Evolutionary conservation across 2,329 filamentous ascomycete species (phyloP), one percentile per base, ranked within the genome.

Genomic region (Nemania serpens): DNA sequence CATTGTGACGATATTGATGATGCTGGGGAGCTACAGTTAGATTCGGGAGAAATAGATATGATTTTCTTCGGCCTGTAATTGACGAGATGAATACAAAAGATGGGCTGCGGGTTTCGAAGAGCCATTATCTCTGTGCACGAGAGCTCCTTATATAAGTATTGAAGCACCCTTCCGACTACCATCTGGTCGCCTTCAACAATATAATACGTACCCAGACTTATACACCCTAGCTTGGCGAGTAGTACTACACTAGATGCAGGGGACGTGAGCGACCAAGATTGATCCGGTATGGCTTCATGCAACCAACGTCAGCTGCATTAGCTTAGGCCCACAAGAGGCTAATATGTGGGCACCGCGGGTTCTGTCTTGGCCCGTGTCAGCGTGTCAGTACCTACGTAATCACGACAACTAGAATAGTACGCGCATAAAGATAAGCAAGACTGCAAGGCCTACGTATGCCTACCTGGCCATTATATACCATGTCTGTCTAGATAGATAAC

Each of bases 301-400:
- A 50, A 17, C 17, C 50, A 59, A 59, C 57, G 45, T 55, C 11
- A 50, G 57, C 50, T 55, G 39, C 50, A 48, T 49, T 49, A 43
- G 56, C 20, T 51, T 11, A 39, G 33, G 34, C 18, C 18, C 20
- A 39, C 18, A 25, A 12, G 43, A 46, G 43, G 12, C 20, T 22
- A 29, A 42, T 18, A 18, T 42, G 39, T 42, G 39, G 39, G 17
- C 18, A n/a, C 5, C 9, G 17, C 5, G 5, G 15, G 15, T 7
- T 42, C 7, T 3, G 25, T 29, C 7, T 4, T 29, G 25, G 25
- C 25, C 25, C 25, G 7, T 29, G 25, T 7, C 25, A n/a, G n/a
- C 25, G 25, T 29, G n/a, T 29, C 25, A 29, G 7, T 29, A 29
- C n/a, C n/a, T n/a, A n/a, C n/a, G n/a, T n/a, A n/a, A n/a, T 29